Base-by-base conservation (phyloP, 305 asterid species). In the Galium porrigens region DNA sequence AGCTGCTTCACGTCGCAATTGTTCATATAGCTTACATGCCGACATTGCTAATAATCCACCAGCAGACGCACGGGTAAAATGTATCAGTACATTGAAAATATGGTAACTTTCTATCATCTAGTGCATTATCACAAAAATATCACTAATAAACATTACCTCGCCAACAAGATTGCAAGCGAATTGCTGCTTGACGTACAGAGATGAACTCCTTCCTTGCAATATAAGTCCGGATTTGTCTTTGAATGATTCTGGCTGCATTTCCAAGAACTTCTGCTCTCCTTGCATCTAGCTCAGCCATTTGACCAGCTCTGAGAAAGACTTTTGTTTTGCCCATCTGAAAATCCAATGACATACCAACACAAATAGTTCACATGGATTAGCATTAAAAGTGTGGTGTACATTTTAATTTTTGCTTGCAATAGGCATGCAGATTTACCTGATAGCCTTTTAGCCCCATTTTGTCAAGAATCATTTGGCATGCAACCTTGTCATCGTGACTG, bases 251-350 rank as follows among this genome's bases (percentile, higher is more conserved):
- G 74, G 99, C 99, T 67, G 99, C 97, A 83, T 90, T 90, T 72
- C 97, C 96, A 73, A 94, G 95, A 71, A 94, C 95, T 84, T 85
- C 97, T 54, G 96, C 89, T 80, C 99, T 85, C 76, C 87, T 88
- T 58, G 97, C 89, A 74, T 94, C 99, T 58, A 94, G 86, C 82
- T 90, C 96, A 53, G 99, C 99, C 99, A 94, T 94, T 85, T 94
- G 99, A 73, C 99, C 99, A 80, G 99, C 99, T 67, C 99, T 85
- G 66, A 94, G 82, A 82, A 94, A 94, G 74, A 94, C 96, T 86
- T 94, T 94, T 53, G 96, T 85, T 82, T 81, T 94, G 72, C 99
- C 99, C 72, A 94, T 85, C 99, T 94, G 91, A 75, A 79, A 76
- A 76, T 9, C 73, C 69, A 65, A 64, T 64, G 63, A 77, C 30